Evolutionary conservation across 2,329 filamentous ascomycete genomes (phyloP).

Genomic region (Pestalotiopsis sp.): DNA sequence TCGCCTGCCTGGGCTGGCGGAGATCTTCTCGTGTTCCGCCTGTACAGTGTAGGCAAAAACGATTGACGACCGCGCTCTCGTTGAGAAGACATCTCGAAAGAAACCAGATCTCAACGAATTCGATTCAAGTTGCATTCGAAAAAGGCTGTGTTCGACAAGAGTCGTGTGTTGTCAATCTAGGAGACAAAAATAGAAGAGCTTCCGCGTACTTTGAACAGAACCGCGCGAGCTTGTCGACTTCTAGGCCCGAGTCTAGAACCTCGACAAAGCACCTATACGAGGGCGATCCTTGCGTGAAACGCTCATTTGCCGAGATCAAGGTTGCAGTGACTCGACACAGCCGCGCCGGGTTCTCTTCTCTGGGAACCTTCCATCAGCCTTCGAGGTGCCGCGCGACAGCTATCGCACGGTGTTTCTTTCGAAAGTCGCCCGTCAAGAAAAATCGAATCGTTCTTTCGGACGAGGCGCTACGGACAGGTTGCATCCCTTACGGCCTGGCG

Average conservation of each 20-base stretch:
- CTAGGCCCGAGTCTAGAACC: background rate
- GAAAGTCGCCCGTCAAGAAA: background rate
- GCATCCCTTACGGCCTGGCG: background rate
- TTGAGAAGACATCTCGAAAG: background rate
- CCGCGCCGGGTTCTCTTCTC: background rate
- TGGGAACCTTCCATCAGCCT: background rate
- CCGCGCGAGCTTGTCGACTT: background rate
- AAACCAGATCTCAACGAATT: background rate
- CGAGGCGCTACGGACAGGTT: background rate
- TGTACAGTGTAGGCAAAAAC: background rate
- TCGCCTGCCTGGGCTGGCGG: background rate
- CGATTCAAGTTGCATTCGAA: background rate
- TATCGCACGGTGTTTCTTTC: background rate
- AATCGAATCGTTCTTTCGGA: background rate
- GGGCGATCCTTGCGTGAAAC: background rate
- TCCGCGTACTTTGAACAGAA: background rate
- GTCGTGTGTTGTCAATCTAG: background rate
- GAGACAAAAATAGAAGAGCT: conserved; percentile 2
- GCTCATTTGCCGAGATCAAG: conserved; percentile 2
- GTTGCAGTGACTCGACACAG: conserved; percentile 6
- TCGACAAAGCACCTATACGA: background rate
- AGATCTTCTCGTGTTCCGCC: background rate
- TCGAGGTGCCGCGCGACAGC: background rate
- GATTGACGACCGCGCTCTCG: background rate
- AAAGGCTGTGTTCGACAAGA: background rate